Conservation (phyloP, 768 basidiomycete species). For the Hortiboletus flavorubellus region DNA sequence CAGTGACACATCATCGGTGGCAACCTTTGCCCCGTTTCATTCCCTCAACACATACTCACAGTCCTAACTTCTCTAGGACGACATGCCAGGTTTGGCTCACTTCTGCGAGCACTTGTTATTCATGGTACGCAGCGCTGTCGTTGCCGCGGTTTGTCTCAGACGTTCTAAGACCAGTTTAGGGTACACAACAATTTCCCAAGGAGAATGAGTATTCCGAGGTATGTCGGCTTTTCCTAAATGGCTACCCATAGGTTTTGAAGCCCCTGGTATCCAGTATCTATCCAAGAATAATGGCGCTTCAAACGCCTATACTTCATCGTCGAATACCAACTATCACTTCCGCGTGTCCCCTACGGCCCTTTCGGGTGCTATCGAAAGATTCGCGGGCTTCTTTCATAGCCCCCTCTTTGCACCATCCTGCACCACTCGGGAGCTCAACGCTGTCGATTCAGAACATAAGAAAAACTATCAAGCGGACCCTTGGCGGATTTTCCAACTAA, state of each 20-base stretch:
- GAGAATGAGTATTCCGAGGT: conserved; percentile 96
- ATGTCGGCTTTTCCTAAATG: conserved; percentile 5
- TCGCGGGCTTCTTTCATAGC: conserved; percentile 88
- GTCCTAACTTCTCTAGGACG: conserved; percentile 44
- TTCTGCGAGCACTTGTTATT: conserved; percentile 97
- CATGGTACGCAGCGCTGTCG: conserved; percentile 57
- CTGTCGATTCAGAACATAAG: conserved; percentile 96
- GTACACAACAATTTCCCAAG: conserved; percentile 76
- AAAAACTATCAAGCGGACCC: conserved; percentile 90
- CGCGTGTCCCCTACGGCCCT: conserved; percentile 63
- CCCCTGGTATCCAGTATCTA: conserved; percentile 47
- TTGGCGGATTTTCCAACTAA: conserved; percentile 94
- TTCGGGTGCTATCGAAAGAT: conserved; percentile 68
- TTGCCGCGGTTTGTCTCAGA: neutral
- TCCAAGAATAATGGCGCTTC: conserved; percentile 82
- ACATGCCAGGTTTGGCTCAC: conserved; percentile 91
- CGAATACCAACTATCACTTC: conserved; percentile 90
- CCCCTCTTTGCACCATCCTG: conserved; percentile 86
- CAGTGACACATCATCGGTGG: conserved; percentile 28
- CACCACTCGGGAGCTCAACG: conserved; percentile 86
- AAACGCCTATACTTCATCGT: conserved; percentile 91
- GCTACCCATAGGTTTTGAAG: neutral
- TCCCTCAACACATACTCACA: neutral
- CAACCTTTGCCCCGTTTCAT: neutral
- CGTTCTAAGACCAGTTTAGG: conserved; percentile 39